Evolutionary conservation across 805 yeast genomes (phyloP).

Genomic region (Groenewaldozyma tartarivorans): DNA sequence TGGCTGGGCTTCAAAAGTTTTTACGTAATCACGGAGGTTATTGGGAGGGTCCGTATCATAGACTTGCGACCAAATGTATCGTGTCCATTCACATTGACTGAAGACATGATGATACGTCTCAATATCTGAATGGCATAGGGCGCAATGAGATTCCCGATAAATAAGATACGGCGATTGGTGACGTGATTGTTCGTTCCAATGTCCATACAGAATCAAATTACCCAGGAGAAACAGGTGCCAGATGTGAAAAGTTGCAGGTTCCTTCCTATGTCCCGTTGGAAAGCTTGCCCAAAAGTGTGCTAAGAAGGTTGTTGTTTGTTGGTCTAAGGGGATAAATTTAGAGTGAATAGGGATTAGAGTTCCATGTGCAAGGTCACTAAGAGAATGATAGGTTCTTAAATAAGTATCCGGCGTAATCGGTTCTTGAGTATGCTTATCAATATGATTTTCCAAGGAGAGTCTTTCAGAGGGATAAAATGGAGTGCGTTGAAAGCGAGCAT

Average conservation of each 20-base stretch:
- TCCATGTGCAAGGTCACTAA: too few species aligned
- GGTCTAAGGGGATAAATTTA: too few species aligned
- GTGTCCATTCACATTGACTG: not conserved
- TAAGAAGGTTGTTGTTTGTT: too few species aligned
- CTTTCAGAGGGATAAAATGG: too few species aligned
- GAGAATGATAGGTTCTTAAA: too few species aligned
- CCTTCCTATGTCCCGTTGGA: not conserved
- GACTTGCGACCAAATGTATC: not conserved
- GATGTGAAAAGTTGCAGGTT: not conserved
- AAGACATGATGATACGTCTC: not conserved
- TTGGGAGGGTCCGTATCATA: not conserved
- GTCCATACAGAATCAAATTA: not conserved
- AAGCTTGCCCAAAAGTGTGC: not conserved
- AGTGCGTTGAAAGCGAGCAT: too few species aligned
- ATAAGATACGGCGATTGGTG: not conserved
- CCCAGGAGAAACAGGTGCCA: not conserved
- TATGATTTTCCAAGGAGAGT: too few species aligned
- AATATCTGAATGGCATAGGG: not conserved
- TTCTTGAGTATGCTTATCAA: too few species aligned
- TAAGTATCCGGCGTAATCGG: too few species aligned
- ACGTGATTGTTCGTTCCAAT: not conserved
- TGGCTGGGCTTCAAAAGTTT: not conserved
- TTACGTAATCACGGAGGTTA: too few species aligned
- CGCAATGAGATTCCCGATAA: not conserved
- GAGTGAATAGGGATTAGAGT: too few species aligned